A percentile compares a stretch with the other conserved stretches of the same genome.
Evolutionary conservation across 345 rosid species (phyloP).

Genomic region (rapeseed (Brassica napus)): DNA sequence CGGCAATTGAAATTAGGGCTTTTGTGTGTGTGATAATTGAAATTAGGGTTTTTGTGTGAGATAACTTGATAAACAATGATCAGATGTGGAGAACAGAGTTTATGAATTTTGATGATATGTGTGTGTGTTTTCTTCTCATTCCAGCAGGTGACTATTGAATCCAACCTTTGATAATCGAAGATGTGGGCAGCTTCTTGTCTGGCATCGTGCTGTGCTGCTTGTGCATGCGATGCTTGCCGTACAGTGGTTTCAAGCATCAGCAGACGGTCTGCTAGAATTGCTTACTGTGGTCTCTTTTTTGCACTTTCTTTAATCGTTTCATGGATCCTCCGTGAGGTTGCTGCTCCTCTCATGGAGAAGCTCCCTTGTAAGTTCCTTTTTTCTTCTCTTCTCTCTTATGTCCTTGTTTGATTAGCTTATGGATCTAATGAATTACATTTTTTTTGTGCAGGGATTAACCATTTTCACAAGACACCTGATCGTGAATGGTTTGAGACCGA

Average conservation of each 20-base stretch:
- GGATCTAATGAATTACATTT: conserved; percentile 5
- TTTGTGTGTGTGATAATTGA: not conserved
- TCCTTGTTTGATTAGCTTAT: too few species aligned
- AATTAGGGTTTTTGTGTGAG: conserved; percentile 11
- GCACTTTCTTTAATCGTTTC: conserved; percentile 88
- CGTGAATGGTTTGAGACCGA: conserved; percentile 98
- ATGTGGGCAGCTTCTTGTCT: conserved; percentile 99
- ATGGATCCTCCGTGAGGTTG: conserved; percentile 96
- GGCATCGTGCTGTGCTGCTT: conserved; percentile 96
- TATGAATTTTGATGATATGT: conserved; percentile 5
- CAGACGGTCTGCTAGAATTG: conserved; percentile 95
- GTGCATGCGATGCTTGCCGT: conserved; percentile 96
- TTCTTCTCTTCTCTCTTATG: too few species aligned
- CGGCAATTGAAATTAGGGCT: not conserved
- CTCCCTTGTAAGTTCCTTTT: conserved; percentile 77
- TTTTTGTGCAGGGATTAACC: conserved; percentile 81
- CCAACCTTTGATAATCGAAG: conserved; percentile 22
- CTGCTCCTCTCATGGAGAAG: conserved; percentile 98
- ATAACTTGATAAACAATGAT: not conserved
- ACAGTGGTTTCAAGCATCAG: conserved; percentile 89
- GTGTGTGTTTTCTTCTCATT: not conserved
- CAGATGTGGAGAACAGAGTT: not conserved
- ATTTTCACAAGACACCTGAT: conserved; percentile 80
- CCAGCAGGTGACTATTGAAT: conserved; percentile 32
- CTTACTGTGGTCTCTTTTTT: conserved; percentile 95